Evolutionary conservation across 1,139 yeast genomes (phyloP).

Genomic region (Debaryomyces subglobosus): DNA sequence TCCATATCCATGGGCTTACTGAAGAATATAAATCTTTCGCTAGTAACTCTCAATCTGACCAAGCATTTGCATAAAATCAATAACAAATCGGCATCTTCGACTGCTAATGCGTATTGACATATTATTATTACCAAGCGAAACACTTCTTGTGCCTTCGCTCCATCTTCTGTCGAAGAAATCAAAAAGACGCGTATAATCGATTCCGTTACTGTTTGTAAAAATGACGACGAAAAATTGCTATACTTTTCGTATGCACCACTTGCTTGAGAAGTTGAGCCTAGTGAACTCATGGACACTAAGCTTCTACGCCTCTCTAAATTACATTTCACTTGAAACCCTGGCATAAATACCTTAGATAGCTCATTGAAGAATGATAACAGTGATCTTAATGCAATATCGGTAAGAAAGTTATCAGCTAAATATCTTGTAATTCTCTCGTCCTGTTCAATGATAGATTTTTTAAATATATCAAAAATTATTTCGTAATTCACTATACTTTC

Average conservation of each 20-base stretch:
- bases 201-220: constrained; percentile 30
- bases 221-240: constrained; percentile 10
- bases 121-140: constrained; percentile 31
- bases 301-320: constrained; percentile 19
- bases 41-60: constrained; percentile 57
- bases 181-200: constrained; percentile 39
- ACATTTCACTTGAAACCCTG: constrained; percentile 15
- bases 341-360: constrained; percentile 16
- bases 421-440: constrained; percentile 37
- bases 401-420: constrained; percentile 34
- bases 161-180: constrained; percentile 24
- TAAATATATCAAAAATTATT: constrained; percentile 32
- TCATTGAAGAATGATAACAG: constrained; percentile 29
- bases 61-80: constrained; percentile 56
- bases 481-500: constrained; percentile 28
- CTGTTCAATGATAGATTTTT: constrained; percentile 28
- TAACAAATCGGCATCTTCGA: constrained; percentile 36
- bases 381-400: constrained; percentile 27
- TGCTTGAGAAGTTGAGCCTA: constrained; percentile 15
- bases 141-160: constrained; percentile 31
- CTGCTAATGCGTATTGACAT: constrained; percentile 30
- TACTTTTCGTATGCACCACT: constrained; percentile 5
- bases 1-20: constrained; percentile 65
- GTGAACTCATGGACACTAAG: constrained; percentile 27
- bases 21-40: constrained; percentile 49